Evolutionary conservation across 768 basidiomycete genomes (phyloP).

Genomic region (Hypsizygus marmoreus): DNA sequence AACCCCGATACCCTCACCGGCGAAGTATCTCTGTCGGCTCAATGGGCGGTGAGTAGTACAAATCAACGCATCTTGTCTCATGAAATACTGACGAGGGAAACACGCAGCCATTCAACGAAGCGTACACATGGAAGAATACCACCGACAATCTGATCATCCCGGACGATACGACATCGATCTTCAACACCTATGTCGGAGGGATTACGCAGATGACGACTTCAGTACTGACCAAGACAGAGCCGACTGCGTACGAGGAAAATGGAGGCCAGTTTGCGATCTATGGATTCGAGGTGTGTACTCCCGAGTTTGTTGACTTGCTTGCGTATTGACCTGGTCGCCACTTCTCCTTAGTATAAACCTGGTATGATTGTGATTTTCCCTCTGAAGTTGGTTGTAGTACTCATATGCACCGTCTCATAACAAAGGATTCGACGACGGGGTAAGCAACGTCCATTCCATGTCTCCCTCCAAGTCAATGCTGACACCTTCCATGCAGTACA

Average conservation of each 20-base stretch:
- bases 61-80: constrained; percentile 1
- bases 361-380: constrained; percentile 23
- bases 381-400: constrained; percentile 1
- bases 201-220: constrained; percentile 80
- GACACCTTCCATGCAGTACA: constrained; percentile 52
- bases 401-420: neutral
- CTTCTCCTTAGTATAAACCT: constrained; percentile 49
- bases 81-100: constrained; percentile 1
- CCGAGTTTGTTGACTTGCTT: neutral
- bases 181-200: constrained; percentile 71
- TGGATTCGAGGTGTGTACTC: constrained; percentile 66
- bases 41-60: constrained; percentile 68
- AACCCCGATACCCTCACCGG: constrained; percentile 44
- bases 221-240: constrained; percentile 66
- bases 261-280: constrained; percentile 69
- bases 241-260: constrained; percentile 64
- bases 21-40: constrained; percentile 82
- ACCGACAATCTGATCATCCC: constrained; percentile 58
- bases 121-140: constrained; percentile 69
- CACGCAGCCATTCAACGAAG: constrained; percentile 70
- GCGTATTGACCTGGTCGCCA: too few relatives aligned
- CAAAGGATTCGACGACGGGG: constrained; percentile 64
- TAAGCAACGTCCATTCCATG: constrained; percentile 27
- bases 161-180: constrained; percentile 52
- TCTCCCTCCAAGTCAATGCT: neutral